A percentile compares a stretch with the other conserved stretches of the same genome.
Evolutionary conservation across 1,139 yeast genomes (phyloP).

Genomic region (Scheffersomyces quercinus): DNA sequence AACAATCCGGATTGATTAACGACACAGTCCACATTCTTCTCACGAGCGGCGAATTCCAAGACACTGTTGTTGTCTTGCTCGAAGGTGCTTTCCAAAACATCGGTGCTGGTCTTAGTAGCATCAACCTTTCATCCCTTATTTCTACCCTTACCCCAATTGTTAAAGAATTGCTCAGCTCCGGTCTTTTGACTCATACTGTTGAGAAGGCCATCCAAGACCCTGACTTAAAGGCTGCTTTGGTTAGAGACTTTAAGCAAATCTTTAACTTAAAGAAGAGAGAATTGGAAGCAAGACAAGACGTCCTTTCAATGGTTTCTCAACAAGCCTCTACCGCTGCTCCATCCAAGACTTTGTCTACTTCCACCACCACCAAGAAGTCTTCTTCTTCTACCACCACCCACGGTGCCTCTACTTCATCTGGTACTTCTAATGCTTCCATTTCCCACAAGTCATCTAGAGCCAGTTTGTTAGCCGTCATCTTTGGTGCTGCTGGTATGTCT

Average conservation of each 20-base stretch:
- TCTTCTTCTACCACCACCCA: slow-evolving; percentile 5
- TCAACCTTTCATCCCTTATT: slow-evolving; percentile 15
- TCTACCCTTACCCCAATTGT: slow-evolving; percentile 24
- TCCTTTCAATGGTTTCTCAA: background rate
- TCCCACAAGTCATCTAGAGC: background rate
- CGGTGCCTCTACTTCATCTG: too few species aligned
- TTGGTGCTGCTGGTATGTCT: slow-evolving; percentile 1
- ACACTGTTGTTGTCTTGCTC: slow-evolving; percentile 25
- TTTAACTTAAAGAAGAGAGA: slow-evolving; percentile 6
- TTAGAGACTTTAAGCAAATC: slow-evolving; percentile 14
- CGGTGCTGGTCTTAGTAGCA: slow-evolving; percentile 14
- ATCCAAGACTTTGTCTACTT: slow-evolving; percentile 5
- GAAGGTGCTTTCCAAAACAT: slow-evolving; percentile 27
- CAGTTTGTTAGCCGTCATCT: background rate
- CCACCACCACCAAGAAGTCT: slow-evolving; percentile 8
- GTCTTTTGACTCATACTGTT: slow-evolving; percentile 26
- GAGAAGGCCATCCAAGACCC: slow-evolving; percentile 26
- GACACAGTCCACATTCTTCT: slow-evolving; percentile 28
- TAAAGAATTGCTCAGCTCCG: slow-evolving; percentile 23
- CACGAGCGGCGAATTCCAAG: slow-evolving; percentile 29
- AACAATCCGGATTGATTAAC: slow-evolving; percentile 29
- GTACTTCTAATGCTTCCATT: background rate
- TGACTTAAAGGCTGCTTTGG: slow-evolving; percentile 25
- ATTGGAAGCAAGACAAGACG: background rate
- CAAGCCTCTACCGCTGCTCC: slow-evolving; percentile 5